phyloP scores from a whole-genome alignment of 352 stramenopile genomes.

The Stephanocyclus meneghinianus region DNA sequence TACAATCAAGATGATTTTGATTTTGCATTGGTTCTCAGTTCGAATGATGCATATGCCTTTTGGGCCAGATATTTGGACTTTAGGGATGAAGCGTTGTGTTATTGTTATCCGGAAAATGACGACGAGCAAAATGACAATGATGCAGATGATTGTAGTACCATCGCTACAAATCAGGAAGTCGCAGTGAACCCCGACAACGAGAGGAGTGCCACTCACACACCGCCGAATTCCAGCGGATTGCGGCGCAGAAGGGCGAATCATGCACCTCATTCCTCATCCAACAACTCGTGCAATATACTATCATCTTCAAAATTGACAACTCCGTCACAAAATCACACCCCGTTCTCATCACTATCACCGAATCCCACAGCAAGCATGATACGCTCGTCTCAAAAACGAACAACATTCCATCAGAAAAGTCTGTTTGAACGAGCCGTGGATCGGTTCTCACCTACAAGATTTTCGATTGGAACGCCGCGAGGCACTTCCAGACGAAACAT shows the following conservation, averaged over 20 bases:
- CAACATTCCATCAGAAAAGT: constrained; percentile 45
- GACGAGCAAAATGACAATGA: constrained; percentile 22
- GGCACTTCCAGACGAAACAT: neutral
- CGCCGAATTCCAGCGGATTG: constrained; percentile 39
- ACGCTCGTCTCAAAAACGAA: constrained; percentile 40
- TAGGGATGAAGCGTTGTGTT: constrained; percentile 65
- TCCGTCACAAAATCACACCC: neutral
- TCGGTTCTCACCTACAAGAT: constrained; percentile 36
- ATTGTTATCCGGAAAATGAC: constrained; percentile 26
- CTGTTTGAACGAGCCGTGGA: constrained; percentile 54
- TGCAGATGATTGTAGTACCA: constrained; percentile 53
- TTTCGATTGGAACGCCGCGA: constrained; percentile 8
- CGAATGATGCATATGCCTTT: constrained; percentile 75
- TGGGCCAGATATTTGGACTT: constrained; percentile 82
- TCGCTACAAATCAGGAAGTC: constrained; percentile 33
- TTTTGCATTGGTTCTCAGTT: constrained; percentile 77
- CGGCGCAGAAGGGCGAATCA: constrained; percentile 35
- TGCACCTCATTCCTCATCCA: constrained; percentile 16
- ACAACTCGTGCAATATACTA: constrained; percentile 12
- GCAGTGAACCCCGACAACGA: constrained; percentile 3
- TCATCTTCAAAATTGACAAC: constrained; percentile 1
- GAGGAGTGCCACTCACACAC: constrained; percentile 4
- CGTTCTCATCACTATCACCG: constrained; percentile 1
- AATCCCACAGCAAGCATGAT: constrained; percentile 17
- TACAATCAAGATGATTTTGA: constrained; percentile 79